These are phyloP conservation scores for Acanthochlamys bracteata DNA, from an alignment of 106 monocot species.

Conservation along the genomic window DNA sequence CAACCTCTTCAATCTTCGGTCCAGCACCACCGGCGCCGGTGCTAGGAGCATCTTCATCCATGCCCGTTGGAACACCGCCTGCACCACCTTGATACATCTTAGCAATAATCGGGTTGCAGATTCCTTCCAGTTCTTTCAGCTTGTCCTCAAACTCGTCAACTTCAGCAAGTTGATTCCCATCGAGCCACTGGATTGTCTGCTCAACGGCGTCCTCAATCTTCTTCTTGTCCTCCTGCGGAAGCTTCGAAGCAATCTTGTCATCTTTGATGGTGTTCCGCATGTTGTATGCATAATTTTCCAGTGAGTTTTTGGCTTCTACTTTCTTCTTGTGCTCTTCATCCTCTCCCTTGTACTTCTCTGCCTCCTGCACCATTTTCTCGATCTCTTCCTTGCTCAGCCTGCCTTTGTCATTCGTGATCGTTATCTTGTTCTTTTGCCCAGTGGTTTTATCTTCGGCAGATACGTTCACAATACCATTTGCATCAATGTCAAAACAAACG, in stretches of 20 bases:
- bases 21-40: conserved; percentile 20
- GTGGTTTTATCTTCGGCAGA: conserved; percentile 52
- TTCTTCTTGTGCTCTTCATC: conserved; percentile 49
- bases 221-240: conserved; percentile 35
- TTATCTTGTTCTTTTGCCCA: conserved; percentile 54
- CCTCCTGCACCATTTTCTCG: conserved; percentile 38
- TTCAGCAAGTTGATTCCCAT: conserved; percentile 36
- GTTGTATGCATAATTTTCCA: conserved; percentile 59
- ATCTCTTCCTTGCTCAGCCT: conserved; percentile 44
- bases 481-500: conserved; percentile 57
- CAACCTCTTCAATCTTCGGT: conserved; percentile 43
- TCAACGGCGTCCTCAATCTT: conserved; percentile 42
- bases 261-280: conserved; percentile 57
- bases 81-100: conserved; percentile 33
- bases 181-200: conserved; percentile 36
- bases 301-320: conserved; percentile 45
- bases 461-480: conserved; percentile 55
- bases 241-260: conserved; percentile 33
- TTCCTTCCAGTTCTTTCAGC: conserved; percentile 42
- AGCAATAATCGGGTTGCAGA: conserved; percentile 43
- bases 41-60: conserved; percentile 20
- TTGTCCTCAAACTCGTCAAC: conserved; percentile 42
- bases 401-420: conserved; percentile 36
- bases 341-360: conserved; percentile 35
- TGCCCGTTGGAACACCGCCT: conserved; percentile 6